A percentile compares a stretch with the other conserved stretches of the same genome.
phyloP scores from a whole-genome alignment of 306 rosid species.

The Adenanthera pavonina region DNA sequence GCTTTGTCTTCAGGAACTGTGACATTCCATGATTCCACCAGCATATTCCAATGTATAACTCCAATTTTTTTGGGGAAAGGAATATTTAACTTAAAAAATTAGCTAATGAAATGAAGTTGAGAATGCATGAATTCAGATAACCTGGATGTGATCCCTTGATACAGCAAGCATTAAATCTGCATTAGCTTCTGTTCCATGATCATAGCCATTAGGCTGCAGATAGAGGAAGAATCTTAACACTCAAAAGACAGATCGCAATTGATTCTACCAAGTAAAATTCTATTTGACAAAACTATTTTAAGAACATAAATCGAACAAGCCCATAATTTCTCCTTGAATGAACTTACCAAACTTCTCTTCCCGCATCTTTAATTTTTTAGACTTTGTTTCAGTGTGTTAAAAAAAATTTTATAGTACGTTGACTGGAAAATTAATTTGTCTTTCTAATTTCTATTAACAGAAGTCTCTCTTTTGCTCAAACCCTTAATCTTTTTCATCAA shows the following conservation, averaged over 20 bases:
- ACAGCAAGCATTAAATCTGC: slow-evolving; percentile 66
- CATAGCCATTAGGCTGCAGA: slow-evolving; percentile 87
- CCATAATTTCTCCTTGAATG: neutral
- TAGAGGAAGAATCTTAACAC: slow-evolving; percentile 39
- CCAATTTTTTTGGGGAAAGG: neutral
- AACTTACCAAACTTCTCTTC: neutral
- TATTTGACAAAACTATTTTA: too few species aligned
- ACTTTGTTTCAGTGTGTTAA: neutral
- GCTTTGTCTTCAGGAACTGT: slow-evolving; percentile 10
- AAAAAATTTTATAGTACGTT: neutral
- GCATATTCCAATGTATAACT: neutral
- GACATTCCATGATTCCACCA: slow-evolving; percentile 21
- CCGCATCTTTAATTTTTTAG: neutral
- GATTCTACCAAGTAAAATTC: neutral
- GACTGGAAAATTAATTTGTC: neutral
- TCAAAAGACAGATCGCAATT: slow-evolving; percentile 20
- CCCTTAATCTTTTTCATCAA: neutral
- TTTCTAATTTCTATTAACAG: neutral
- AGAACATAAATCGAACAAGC: too few species aligned
- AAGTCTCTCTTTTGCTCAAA: neutral
- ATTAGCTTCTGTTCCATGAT: slow-evolving; percentile 73
- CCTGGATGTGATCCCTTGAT: slow-evolving; percentile 95
- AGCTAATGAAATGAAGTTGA: neutral
- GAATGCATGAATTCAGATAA: slow-evolving; percentile 38
- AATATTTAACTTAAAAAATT: slow-evolving; percentile 16